Evolutionary conservation across 1,284 basidiomycete genomes (phyloP), one percentile per base, ranked within the genome.

Genomic region (Boletus semigastroideus): DNA sequence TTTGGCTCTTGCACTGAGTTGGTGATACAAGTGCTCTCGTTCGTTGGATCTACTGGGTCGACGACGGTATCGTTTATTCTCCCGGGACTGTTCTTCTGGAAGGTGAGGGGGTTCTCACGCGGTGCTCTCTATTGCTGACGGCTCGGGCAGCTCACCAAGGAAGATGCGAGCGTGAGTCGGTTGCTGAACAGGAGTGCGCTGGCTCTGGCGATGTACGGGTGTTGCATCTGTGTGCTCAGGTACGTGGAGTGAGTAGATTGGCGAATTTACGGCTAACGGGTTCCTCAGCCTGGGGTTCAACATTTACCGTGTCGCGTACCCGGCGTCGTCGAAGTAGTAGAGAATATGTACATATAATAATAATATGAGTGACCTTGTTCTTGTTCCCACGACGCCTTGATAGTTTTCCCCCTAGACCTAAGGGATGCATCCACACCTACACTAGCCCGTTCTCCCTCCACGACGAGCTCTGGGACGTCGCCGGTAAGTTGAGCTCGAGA

Each of bases 11-110:
- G 47, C 37, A 40, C 49, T 59, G 49, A 68, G 38, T 52, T 31
- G 48, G 39, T 34, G 48, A 52, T 43, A 46, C 12, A 38, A 94
- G 94, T 98, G 12, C 77, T 98, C 28, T 92, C 94, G 5, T 97
- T 99, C 66, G 97, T 99, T 25, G 97, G 97, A 8, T 90, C 94
- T 11, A 97, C 96, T 0, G 97, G 97, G 16, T 95, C 92, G 17
- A 98, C 96, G 14, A 98, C 89, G 5, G 95, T 99, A 59, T 95
- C 92, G 10, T 99, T 99, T 72, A 98, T 99, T 65, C 79, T 99
- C 5, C 96, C 97, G 0, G 94, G 94, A 47, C 67, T 92, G 53
- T 84, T 92, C 62, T 90, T 84, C 68, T 90, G 86, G 86, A 84
- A 89, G 85, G 86, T 86, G 55, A 58, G 72, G 38, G 25, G 57